These are phyloP conservation scores for Leccinum subgranulosum DNA, from an alignment of 768 basidiomycete genomes.

Conservation along the genomic window DNA sequence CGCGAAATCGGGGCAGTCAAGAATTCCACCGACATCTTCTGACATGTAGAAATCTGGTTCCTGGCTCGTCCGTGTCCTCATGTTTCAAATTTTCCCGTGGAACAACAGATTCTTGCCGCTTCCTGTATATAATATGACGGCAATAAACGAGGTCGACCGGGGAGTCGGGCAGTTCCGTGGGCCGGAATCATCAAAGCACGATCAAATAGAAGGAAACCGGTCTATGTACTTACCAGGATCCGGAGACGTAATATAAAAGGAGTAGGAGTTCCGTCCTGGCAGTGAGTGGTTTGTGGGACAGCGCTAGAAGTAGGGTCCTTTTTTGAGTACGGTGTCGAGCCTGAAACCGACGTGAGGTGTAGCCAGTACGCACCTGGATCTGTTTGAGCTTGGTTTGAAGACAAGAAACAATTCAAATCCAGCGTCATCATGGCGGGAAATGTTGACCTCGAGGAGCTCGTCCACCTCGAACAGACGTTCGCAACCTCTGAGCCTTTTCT, in stretches of 20 bases:
- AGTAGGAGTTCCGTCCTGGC: neutral
- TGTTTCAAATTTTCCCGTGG: neutral
- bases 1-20: neutral
- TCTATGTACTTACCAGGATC: neutral
- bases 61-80: neutral
- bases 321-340: no score
- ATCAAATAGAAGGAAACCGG: neutral
- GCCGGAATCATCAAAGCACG: neutral
- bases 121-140: neutral
- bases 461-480: conserved; percentile 65
- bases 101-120: neutral
- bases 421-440: no score
- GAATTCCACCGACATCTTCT: neutral
- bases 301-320: no score
- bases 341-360: no score
- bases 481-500: conserved; percentile 7
- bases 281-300: no score
- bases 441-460: conserved; percentile 47
- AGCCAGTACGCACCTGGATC: no score
- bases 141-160: neutral
- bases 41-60: neutral
- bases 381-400: no score
- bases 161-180: neutral
- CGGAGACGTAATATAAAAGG: neutral
- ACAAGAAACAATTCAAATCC: no score